phyloP scores from a whole-genome alignment of 805 yeast genomes.

The Torulaspora franciscae region DNA sequence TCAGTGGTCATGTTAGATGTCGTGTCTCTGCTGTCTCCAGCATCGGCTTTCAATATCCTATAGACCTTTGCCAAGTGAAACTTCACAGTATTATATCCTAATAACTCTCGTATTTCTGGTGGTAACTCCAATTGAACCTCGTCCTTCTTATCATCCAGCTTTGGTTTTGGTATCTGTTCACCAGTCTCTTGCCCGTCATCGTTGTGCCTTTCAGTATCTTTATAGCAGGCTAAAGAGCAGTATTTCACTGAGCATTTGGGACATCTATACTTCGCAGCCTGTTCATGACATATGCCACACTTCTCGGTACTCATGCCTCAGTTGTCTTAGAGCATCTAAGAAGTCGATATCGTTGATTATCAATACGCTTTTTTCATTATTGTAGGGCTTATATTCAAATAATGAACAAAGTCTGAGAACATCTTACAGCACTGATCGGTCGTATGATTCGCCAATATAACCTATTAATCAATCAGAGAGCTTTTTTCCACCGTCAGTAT shows the following conservation, averaged over 20 bases:
- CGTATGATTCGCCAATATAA: background rate
- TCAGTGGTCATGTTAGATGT: constrained; percentile 26
- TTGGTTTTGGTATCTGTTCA: background rate
- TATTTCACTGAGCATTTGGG: constrained; percentile 44
- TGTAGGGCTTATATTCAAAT: background rate
- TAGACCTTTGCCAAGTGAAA: constrained; percentile 49
- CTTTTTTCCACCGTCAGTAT: constrained; percentile 14
- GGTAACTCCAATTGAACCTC: constrained; percentile 5
- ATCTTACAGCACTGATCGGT: background rate
- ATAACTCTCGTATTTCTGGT: constrained; percentile 39
- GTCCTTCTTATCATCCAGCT: background rate
- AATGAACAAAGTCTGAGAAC: background rate
- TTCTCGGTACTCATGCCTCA: constrained; percentile 7
- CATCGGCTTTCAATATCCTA: constrained; percentile 39
- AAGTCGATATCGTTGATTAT: too few relatives aligned
- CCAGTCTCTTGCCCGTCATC: constrained; percentile 27
- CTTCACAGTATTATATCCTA: constrained; percentile 45
- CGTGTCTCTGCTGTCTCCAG: constrained; percentile 15
- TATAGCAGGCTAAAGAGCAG: constrained; percentile 60
- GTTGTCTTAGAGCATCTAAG: background rate
- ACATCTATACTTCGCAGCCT: constrained; percentile 43
- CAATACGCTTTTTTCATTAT: background rate
- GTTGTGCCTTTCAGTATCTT: constrained; percentile 33
- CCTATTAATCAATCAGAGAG: background rate
- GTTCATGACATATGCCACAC: constrained; percentile 36